Percentiles rank a stretch among this genome's conserved stretches.
phyloP scores from a whole-genome alignment of 768 basidiomycete genomes.

The Tricholoma bakamatsutake region DNA sequence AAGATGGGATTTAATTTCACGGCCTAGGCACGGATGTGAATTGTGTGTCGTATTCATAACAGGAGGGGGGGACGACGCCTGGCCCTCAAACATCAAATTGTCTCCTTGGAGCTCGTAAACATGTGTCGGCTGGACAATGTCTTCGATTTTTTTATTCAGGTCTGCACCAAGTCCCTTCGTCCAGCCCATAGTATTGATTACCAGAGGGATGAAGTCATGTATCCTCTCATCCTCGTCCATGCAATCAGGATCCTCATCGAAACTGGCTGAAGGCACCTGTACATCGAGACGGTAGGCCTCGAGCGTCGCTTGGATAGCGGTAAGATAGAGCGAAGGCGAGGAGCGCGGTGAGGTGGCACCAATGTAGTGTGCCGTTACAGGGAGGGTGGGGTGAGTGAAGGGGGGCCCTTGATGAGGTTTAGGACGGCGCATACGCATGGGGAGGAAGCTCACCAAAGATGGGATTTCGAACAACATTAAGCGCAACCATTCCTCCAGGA shows the following conservation, averaged over 20 bases:
- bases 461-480: conserved; percentile 63
- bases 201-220: conserved; percentile 63
- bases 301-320: conserved; percentile 59
- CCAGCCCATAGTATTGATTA: conserved; percentile 98
- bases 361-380: conserved; percentile 73
- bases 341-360: conserved; percentile 75
- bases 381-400: conserved; percentile 75
- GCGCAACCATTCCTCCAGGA: conserved; percentile 76
- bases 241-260: conserved; percentile 15
- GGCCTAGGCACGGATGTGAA: background rate
- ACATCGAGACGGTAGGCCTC: conserved; percentile 67
- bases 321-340: conserved; percentile 71
- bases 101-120: conserved; percentile 46
- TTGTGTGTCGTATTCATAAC: background rate
- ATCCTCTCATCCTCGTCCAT: conserved; percentile 32
- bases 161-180: conserved; percentile 89
- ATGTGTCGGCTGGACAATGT: conserved; percentile 51
- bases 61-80: conserved; percentile 13
- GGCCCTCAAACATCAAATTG: conserved; percentile 12
- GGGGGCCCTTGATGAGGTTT: conserved; percentile 59
- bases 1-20: conserved; percentile 28
- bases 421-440: background rate
- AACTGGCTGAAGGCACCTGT: conserved; percentile 33
- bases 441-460: conserved; percentile 53
- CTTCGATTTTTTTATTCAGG: conserved; percentile 64